Conservation (phyloP, 768 basidiomycete species). For the Saitozyma podzolica region DNA sequence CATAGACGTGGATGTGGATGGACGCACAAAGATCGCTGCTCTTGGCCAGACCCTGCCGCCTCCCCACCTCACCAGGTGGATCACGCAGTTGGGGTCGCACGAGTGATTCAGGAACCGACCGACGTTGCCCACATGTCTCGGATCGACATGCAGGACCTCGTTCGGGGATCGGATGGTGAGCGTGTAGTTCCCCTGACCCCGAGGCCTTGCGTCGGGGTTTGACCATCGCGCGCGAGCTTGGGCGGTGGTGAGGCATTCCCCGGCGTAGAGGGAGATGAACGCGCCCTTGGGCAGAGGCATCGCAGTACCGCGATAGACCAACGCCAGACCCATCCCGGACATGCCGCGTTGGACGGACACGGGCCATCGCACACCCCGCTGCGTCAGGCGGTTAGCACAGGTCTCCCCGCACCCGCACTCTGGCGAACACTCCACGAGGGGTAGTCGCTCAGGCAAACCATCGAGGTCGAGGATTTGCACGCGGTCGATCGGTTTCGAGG, state of each 20-base stretch:
- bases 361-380: slow-evolving; percentile 40
- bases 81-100: slow-evolving; percentile 50
- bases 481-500: no score
- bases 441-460: slow-evolving; percentile 42
- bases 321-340: slow-evolving; percentile 36
- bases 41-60: slow-evolving; percentile 30
- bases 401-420: slow-evolving; percentile 30
- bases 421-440: slow-evolving; percentile 50
- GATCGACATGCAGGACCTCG: slow-evolving; percentile 42
- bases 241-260: slow-evolving; percentile 43
- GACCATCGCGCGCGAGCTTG: slow-evolving; percentile 24
- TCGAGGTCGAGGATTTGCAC: slow-evolving; percentile 29
- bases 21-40: slow-evolving; percentile 51
- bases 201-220: not conserved
- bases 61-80: slow-evolving; percentile 48
- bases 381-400: slow-evolving; percentile 43
- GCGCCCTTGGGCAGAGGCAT: slow-evolving; percentile 24
- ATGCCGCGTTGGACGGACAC: slow-evolving; percentile 11
- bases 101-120: slow-evolving; percentile 52
- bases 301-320: slow-evolving; percentile 24
- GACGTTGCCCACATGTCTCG: slow-evolving; percentile 45
- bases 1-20: not conserved
- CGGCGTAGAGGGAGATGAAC: slow-evolving; percentile 51
- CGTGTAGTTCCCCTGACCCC: slow-evolving; percentile 47
- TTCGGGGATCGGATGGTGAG: slow-evolving; percentile 41